Base-by-base conservation (phyloP, 2,329 filamentous ascomycete genomes). In the Chaetomium sp. region DNA sequence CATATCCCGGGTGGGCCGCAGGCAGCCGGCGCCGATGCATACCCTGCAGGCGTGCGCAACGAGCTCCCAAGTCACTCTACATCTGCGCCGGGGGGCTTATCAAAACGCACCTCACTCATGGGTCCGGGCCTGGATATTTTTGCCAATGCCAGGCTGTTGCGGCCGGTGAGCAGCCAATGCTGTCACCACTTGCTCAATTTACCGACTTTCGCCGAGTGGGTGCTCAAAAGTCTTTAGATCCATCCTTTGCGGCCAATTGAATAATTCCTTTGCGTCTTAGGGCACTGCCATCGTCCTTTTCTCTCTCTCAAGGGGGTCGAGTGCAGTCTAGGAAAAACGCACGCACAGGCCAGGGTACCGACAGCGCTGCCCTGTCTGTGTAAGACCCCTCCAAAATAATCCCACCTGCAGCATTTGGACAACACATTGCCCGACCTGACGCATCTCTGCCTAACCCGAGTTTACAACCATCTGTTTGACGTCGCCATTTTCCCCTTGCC, bases 401-500 rank as follows among this genome's bases (percentile, higher is more conserved):
- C 45, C 63, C 63, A 58, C 42, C 50, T 67, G 66, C 68, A 68
- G 66, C 55, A 58, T 68, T 65, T 66, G 65, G 68, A 70, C 68
- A 71, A 70, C 69, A 70, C 70, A 71, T 70, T 66, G 70, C 70
- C 70, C 69, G 70, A 71, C 69, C 65, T 55, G 69, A 68, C 67
- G 70, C 70, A 72, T 71, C 66, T 68, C 70, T 70, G 70, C 70
- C 70, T 72, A 71, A 72, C 69, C 69, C 65, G 65, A 67, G 68
- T 70, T 65, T 65, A 55, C 66, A 67, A 67, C 64, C 10, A 42
- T 67, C 65, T 67, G 69, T 70, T 72, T 68, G 68, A 71, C 65
- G 57, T 70, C 66, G 54, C 62, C 67, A 42, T 67, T 60, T 60
- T 60, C 58, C 55, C 42, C 58, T 55, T 67, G 51, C 59, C 68